Base-by-base conservation (phyloP, 768 basidiomycete species). In the Hortiboletus campestris region DNA sequence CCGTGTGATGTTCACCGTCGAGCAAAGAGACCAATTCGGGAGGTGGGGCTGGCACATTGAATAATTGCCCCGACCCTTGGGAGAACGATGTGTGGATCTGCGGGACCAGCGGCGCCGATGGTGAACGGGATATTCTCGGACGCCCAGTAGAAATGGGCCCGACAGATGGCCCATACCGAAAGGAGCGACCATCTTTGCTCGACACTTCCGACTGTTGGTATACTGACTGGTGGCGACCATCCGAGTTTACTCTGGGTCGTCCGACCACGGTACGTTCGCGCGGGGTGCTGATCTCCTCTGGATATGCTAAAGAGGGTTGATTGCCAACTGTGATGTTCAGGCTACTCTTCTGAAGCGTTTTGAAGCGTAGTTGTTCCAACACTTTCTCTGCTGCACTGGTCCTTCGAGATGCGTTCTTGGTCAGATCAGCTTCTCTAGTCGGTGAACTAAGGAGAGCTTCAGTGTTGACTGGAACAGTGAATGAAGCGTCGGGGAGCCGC, bases 1-100 rank as follows among this genome's bases (percentile, higher is more conserved):
- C 96, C 2, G 91, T 88, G 69, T 94, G 89, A 69, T 94, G 94
- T 53, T 86, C 89, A 10, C 96, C 97, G 64, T 98, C 88, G 13
- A 98, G 76, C 55, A 91, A 69, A 3, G 76, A 58, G 28, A 79
- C 63, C 25, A 94, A 62, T 13, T 83, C 82, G 6, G 76, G 74
- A 9, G 90, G 90, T 61, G 67, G 69, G 3, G 65, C 42, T 11
- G 67, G 55, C 25, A 55, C 44, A 42, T 58, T 60, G 13, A 55
- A 31, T 19, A 62, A 38, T 56, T 67, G 60, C 62, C 69, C 46
- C 47, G 57, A 54, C 44, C 67, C 64, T 55, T 71, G 58, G 20
- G 67, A 56, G 46, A 57, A 58, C 29, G 67, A 59, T 14, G 64
- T 59, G 44, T 67, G 59, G 44, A 65, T 62, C 60, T 72, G 72